These are phyloP conservation scores for Daldinia grandis DNA, from an alignment of 495 filamentous ascomycete species.

Conservation along the genomic window DNA sequence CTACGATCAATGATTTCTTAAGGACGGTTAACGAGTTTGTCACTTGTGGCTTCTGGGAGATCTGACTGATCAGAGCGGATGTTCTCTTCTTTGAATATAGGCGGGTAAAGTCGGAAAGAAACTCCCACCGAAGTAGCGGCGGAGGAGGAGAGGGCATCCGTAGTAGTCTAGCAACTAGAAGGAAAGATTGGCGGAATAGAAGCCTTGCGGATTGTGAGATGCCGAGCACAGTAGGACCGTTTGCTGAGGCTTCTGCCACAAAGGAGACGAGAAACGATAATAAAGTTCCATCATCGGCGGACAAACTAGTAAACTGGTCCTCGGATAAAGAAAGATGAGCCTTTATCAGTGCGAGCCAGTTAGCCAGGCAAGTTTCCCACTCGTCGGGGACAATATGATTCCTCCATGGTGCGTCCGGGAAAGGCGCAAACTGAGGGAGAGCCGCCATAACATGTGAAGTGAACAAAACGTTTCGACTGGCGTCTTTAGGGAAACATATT, in stretches of 20 bases:
- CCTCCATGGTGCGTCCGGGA: slow-evolving; percentile 74
- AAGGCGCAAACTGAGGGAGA: slow-evolving; percentile 76
- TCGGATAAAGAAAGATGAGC: slow-evolving; percentile 67
- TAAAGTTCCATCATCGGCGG: slow-evolving; percentile 64
- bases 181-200: slow-evolving; percentile 69
- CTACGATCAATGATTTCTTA: slow-evolving; percentile 55
- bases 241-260: slow-evolving; percentile 58
- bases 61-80: slow-evolving; percentile 37
- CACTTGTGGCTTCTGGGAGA: slow-evolving; percentile 48
- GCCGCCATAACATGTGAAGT: slow-evolving; percentile 20
- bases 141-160: slow-evolving; percentile 54
- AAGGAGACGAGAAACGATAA: slow-evolving; percentile 69
- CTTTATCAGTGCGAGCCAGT: slow-evolving; percentile 73
- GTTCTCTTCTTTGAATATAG: slow-evolving; percentile 63
- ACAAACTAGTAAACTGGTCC: slow-evolving; percentile 58
- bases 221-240: slow-evolving; percentile 51
- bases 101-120: slow-evolving; percentile 65
- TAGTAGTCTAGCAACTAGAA: slow-evolving; percentile 62
- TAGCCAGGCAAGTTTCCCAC: slow-evolving; percentile 80
- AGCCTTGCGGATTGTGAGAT: slow-evolving; percentile 56
- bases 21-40: slow-evolving; percentile 49
- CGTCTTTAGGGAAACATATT: not conserved
- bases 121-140: slow-evolving; percentile 61
- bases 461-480: not conserved
- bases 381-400: slow-evolving; percentile 70